Base-by-base conservation (phyloP, 495 filamentous ascomycete species). In the Friedmanniomyces endolithicus region DNA sequence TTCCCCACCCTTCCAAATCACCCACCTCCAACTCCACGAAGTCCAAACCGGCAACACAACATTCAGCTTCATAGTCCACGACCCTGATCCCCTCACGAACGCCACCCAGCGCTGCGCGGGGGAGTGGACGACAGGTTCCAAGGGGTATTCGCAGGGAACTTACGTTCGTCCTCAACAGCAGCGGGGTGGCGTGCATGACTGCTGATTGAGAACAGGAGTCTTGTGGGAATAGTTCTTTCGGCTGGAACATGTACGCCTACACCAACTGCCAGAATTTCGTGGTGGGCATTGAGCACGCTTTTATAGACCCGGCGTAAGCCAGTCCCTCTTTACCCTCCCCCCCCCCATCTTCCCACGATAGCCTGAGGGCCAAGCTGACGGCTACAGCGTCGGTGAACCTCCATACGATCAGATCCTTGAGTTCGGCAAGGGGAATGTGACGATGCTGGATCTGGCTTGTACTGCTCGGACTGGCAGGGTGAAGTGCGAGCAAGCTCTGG, bases 181-280 rank as follows among this genome's bases (percentile, higher is more conserved):
- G 9, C 12, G 8, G 8, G 9, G 20, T 11, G 20, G 12, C 19
- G 8, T 45, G 41, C 20, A n/a, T 20, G 41, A 8, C 41, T 8
- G 44, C 44, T 47, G 44, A 47, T 27, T 4, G 27, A 47, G 23
- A 2, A 22, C 39, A 62, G 49, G 6, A 40, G 17, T 16, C 34
- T n/a, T 62, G 25, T 58, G 63, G 53, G 47, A 58, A 61, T 57
- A 43, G 23, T 56, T 39, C 53, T 17, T 55, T 60, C 37, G 61
- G 48, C 1, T 61, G 57, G 57, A 49, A 60, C 40, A 53, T 63
- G 37, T 41, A 22, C 17, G 14, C 19, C 23, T 63, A 35, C 50
- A 44, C 24, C 11, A 45, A 39, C 27, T 37, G 50, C 19, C 20
- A 19, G 1, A 11, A 27, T 20, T 60, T 60, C 52, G 27, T 43